Evolutionary conservation across 306 rosid genomes (phyloP).

Genomic region (Cicer bijugum): DNA sequence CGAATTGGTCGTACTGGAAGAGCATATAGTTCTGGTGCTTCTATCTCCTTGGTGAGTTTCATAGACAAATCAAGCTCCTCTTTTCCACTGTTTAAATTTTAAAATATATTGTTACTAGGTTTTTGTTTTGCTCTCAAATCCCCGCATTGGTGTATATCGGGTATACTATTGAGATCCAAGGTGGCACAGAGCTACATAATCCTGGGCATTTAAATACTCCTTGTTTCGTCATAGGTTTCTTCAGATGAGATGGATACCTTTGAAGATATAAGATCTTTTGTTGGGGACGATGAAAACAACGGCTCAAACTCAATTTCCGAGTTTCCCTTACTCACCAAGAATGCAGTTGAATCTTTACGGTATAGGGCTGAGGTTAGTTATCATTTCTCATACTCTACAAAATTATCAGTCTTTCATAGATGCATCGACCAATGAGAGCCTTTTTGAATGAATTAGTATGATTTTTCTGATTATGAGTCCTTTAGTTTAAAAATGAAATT

Average conservation of each 20-base stretch:
- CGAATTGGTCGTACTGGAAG: constrained; percentile 98
- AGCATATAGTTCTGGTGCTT: constrained; percentile 84
- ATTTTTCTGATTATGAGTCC: constrained; percentile 4
- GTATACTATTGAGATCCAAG: constrained; percentile 28
- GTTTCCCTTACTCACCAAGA: constrained; percentile 75
- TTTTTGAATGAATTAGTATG: constrained; percentile 26
- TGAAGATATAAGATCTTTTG: constrained; percentile 70
- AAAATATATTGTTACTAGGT: constrained; percentile 11
- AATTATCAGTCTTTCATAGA: background rate
- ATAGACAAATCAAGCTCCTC: constrained; percentile 4
- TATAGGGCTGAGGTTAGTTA: constrained; percentile 90
- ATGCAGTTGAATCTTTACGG: constrained; percentile 86
- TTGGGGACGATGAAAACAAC: constrained; percentile 68
- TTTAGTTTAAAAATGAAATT: constrained; percentile 20
- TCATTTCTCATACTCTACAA: constrained; percentile 35
- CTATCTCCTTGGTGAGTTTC: constrained; percentile 87
- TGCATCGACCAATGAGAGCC: constrained; percentile 24
- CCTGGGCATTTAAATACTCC: constrained; percentile 36
- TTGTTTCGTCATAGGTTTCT: constrained; percentile 66
- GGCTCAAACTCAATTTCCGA: constrained; percentile 62
- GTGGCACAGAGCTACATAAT: constrained; percentile 17
- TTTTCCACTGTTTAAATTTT: constrained; percentile 1
- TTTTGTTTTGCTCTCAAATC: background rate
- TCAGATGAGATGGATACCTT: constrained; percentile 79
- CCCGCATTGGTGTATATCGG: background rate